Base-by-base conservation (phyloP, 2,329 filamentous ascomycete species). In the Lachnellula arida region DNA sequence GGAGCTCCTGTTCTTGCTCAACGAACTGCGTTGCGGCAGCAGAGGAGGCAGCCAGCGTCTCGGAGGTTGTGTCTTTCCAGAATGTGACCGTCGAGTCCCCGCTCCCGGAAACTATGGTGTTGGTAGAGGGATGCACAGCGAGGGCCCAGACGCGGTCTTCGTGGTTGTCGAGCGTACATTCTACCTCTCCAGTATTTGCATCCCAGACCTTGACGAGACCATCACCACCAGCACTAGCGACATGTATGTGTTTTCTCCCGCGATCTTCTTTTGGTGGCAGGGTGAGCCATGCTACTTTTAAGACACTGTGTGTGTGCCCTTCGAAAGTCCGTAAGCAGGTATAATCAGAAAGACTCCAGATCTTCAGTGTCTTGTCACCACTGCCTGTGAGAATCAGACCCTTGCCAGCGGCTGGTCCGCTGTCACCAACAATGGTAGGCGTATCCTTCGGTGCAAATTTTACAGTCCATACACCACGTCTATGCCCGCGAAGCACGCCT, bases 171-270 rank as follows among this genome's bases (percentile, higher is more conserved):
- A 99, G 80, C 0, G 94, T 99, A 62, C 88, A 88, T 63, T 92
- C 90, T 2, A 86, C 79, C 72, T 97, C 94, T 47, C 92, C 91
- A 1, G 81, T 86, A 68, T 88, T 87, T 12, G 89, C 88, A 65
- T 96, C 90, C 94, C 94, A 99, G 34, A 99, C 84, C 74, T 97
- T 99, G 56, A 99, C 91, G 3, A 99, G 81, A 2, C 94, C 94
- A 72, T 99, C 95, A 57, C 91, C 92, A 40, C 89, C 94, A 14
- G 94, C 92, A 62, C 88, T 95, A 35, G 89, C 91, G 56, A 97
- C 83, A 57, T 89, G 84, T 1, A 89, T 77, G 23, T 81, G 80
- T 60, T 80, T 80, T 68, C 82, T 86, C 25, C 74, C 72, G 48
- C 79, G 76, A 19, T 80, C 76, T 56, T 79, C 73, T 5, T 70